Evolutionary conservation across 208 protist genomes (phyloP).

Genomic region (Wallacemonas sp.): DNA sequence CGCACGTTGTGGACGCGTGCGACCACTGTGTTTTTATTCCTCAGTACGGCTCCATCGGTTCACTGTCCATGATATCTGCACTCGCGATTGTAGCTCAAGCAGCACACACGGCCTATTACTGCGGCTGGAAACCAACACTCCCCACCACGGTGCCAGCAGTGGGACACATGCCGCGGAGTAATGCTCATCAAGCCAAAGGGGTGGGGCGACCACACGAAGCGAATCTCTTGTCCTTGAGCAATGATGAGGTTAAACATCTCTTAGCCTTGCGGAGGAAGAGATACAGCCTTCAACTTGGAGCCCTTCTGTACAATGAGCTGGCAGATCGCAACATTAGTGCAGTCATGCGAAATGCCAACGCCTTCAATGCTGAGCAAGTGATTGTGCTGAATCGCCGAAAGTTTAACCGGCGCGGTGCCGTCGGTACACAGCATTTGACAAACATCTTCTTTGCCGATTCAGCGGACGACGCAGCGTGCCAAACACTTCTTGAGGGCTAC

Average conservation of each 20-base stretch:
- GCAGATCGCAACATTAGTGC: constrained; percentile 85
- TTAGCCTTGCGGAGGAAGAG: constrained; percentile 22
- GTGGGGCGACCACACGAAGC: constrained; percentile 46
- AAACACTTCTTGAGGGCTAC: constrained; percentile 29
- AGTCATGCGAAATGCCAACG: constrained; percentile 80
- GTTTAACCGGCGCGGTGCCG: constrained; percentile 68
- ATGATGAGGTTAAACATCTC: constrained; percentile 36
- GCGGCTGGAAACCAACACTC: background rate
- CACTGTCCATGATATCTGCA: constrained; percentile 79
- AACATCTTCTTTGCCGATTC: constrained; percentile 25
- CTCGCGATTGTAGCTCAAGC: constrained; percentile 68
- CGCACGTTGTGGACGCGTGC: constrained; percentile 28
- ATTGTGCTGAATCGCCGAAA: constrained; percentile 61
- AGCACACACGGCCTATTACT: background rate
- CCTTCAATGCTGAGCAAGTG: constrained; percentile 71
- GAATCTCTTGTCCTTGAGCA: constrained; percentile 36
- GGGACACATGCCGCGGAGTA: constrained; percentile 70
- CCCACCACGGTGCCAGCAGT: background rate
- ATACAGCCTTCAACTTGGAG: constrained; percentile 56
- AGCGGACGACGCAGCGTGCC: constrained; percentile 14
- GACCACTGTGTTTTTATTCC: constrained; percentile 70
- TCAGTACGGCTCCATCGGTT: constrained; percentile 86
- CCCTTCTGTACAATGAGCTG: constrained; percentile 76
- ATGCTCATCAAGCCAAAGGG: background rate
- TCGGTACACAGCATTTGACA: constrained; percentile 68